phyloP scores from a whole-genome alignment of 2,329 filamentous ascomycete genomes.

The Claviceps sp. region DNA sequence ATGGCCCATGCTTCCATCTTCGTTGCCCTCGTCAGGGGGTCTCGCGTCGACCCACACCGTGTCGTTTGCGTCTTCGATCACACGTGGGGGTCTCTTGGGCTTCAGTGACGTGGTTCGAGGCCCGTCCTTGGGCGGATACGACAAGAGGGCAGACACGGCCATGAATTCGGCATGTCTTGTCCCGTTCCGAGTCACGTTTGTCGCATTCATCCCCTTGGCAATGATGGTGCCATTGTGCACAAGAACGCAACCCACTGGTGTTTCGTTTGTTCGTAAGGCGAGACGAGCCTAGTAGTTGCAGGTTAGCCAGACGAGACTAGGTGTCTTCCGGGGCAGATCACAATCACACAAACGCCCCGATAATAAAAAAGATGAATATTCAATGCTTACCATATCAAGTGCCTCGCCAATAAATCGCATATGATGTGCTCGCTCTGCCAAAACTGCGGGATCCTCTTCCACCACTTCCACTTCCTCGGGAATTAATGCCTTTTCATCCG shows the following conservation, averaged over 20 bases:
- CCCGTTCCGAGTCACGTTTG: constrained; percentile 79
- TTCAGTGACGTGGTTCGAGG: constrained; percentile 20
- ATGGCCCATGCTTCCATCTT: constrained; percentile 41
- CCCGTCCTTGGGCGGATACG: constrained; percentile 21
- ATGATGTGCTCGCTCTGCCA: constrained; percentile 21
- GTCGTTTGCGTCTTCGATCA: constrained; percentile 11
- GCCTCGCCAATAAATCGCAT: constrained; percentile 68
- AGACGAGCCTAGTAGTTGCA: constrained; percentile 53
- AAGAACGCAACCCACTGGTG: constrained; percentile 90
- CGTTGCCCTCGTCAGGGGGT: constrained; percentile 30
- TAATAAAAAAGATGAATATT: neutral
- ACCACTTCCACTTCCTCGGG: neutral
- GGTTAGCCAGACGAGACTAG: neutral
- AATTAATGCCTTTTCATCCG: neutral
- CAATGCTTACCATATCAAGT: constrained; percentile 61
- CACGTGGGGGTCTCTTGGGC: constrained; percentile 17
- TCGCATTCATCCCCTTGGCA: constrained; percentile 90
- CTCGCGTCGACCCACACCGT: constrained; percentile 11
- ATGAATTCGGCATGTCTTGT: constrained; percentile 94
- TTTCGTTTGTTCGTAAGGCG: constrained; percentile 77
- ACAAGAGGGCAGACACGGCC: constrained; percentile 51
- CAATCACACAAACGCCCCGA: neutral
- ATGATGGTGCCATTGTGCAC: constrained; percentile 70
- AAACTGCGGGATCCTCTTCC: constrained; percentile 14
- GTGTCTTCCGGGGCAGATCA: neutral